These are phyloP conservation scores for Casuarina glauca DNA, from an alignment of 306 rosid species.

Conservation along the genomic window DNA sequence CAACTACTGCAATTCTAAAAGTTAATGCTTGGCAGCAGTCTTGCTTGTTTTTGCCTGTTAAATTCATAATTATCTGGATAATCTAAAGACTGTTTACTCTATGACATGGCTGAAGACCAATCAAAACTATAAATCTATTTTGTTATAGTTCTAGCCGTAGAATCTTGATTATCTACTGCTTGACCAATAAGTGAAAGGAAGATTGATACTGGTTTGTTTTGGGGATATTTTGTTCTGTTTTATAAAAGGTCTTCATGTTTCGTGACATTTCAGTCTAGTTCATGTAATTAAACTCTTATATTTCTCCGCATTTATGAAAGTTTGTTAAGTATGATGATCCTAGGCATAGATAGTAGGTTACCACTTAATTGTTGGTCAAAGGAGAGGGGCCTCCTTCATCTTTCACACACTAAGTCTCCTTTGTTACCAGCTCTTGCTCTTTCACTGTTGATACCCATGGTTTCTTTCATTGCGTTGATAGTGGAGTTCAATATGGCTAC, in stretches of 20 bases:
- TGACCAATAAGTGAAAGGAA: background rate
- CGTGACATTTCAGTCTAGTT: background rate
- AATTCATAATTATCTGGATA: background rate
- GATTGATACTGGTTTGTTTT: background rate
- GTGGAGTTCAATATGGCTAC: background rate
- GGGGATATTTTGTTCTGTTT: background rate
- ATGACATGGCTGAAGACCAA: background rate
- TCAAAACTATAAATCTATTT: background rate
- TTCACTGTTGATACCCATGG: background rate
- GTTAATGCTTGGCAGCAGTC: background rate
- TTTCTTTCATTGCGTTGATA: background rate
- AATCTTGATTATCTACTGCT: background rate
- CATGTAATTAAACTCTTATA: background rate
- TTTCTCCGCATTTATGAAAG: background rate
- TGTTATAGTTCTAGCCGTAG: background rate
- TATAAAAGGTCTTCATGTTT: background rate
- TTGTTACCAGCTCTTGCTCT: background rate
- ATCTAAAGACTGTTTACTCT: background rate
- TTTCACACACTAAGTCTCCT: background rate
- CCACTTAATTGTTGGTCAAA: background rate
- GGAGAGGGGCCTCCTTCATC: background rate
- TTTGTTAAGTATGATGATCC: background rate
- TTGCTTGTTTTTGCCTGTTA: background rate
- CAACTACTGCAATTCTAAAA: background rate
- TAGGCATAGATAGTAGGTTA: background rate